Evolutionary conservation across 2,329 filamentous ascomycete genomes (phyloP), one percentile per base, ranked within the genome.

Genomic region (Colletotrichum sp.): DNA sequence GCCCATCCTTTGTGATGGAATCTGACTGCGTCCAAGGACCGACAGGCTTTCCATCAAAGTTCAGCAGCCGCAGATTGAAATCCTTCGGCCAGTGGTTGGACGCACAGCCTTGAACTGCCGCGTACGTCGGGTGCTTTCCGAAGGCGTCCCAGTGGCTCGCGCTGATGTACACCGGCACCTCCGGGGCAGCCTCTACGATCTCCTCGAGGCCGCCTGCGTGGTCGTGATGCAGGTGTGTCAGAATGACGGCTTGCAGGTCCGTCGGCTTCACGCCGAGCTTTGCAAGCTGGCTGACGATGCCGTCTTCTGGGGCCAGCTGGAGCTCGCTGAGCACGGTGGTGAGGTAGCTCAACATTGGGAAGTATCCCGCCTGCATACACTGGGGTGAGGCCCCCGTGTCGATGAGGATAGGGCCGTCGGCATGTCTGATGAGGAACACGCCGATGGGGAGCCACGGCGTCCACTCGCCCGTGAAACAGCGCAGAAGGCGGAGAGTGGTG

Each of bases 161-260:
- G 7, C 73, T 71, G 44, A 76, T 71, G 55, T 82, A 83, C 7
- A 84, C 76, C 9, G 81, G 81, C 9, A 81, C 73, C 36, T 79
- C 76, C 3, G 80, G 80, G 21, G 79, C 80, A 10, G 76, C 79
- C 5, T 68, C 78, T 6, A 76, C 52, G n/a, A 84, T 64, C 30
- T 83, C 80, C 49, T 78, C 73, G 6, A 82, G 68, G 1, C 67
- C 75, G 18, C 79, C 80, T 3, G 71, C 77, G 68, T 79, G 82
- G 3, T 81, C 84, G 68, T 82, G 77, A 69, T 83, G 82, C 15
- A 83, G 73, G 72, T 83, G 82, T n/a, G 77, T 80, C 2, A 82
- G 24, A 24, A 83, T 68, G 30, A 82, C 78, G 39, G 79, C 80
- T 71, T 82, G 79, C 7, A 82, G 72, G 24, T 80, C 77, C 16